Evolutionary conservation across 2,329 filamentous ascomycete species (phyloP).

Genomic region (Talaromyces sp.): DNA sequence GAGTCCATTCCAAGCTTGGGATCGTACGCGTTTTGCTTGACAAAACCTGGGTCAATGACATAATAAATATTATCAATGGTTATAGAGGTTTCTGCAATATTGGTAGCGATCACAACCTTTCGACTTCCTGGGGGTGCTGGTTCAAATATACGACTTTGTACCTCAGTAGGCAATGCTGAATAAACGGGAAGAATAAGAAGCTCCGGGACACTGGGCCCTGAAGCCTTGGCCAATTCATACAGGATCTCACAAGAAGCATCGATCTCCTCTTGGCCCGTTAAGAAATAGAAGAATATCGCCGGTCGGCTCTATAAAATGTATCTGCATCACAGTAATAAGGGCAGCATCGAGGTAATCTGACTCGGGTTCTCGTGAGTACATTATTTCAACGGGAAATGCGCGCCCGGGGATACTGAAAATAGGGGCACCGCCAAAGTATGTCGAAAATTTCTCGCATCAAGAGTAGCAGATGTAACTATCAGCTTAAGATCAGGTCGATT

Average conservation of each 20-base stretch:
- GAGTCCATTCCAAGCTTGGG: conserved; percentile 98
- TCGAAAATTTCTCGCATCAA: conserved; percentile 98
- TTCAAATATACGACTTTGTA: conserved; percentile 93
- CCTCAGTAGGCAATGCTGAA: conserved; percentile 86
- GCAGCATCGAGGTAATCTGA: conserved; percentile 94
- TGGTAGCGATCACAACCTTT: conserved; percentile 97
- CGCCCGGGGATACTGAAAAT: conserved; percentile 96
- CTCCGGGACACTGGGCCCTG: conserved; percentile 88
- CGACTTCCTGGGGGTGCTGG: conserved; percentile 81
- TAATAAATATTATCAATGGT: conserved; percentile 98
- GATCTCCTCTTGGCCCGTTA: conserved; percentile 97
- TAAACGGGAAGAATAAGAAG: conserved; percentile 95
- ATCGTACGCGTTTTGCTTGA: conserved; percentile 97
- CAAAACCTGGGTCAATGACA: conserved; percentile 94
- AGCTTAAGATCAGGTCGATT: conserved; percentile 84
- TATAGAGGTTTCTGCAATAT: conserved; percentile 96
- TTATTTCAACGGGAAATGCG: conserved; percentile 92
- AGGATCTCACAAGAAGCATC: conserved; percentile 92
- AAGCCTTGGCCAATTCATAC: conserved; percentile 91
- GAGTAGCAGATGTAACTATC: conserved; percentile 93
- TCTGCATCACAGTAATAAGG: conserved; percentile 97
- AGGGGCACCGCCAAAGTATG: conserved; percentile 93
- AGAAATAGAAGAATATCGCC: conserved; percentile 96
- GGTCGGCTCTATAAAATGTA: conserved; percentile 89
- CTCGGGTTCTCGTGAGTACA: conserved; percentile 93